Evolutionary conservation across 768 basidiomycete genomes (phyloP).

Genomic region (Lactarius trivialis): DNA sequence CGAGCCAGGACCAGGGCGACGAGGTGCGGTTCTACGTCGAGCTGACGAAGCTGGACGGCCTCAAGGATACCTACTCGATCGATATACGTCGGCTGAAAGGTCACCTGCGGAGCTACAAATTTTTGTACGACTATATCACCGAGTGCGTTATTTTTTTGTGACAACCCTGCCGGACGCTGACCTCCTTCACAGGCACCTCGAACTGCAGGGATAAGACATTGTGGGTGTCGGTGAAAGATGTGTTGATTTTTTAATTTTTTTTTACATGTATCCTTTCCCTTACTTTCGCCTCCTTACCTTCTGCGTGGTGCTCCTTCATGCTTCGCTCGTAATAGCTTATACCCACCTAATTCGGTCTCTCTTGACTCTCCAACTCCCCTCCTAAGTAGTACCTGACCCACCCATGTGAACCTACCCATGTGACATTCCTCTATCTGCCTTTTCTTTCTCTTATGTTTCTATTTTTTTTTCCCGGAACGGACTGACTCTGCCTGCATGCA

Average conservation of each 20-base stretch:
- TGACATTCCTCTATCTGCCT: neutral
- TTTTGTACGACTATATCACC: conserved; percentile 81
- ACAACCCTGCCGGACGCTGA: conserved; percentile 1
- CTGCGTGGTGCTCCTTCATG: conserved; percentile 4
- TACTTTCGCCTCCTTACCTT: neutral
- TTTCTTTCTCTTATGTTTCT: too few relatives aligned
- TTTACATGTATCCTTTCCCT: neutral
- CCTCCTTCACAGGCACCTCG: conserved; percentile 8
- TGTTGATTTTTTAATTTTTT: conserved; percentile 5
- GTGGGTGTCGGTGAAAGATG: neutral
- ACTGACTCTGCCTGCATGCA: neutral
- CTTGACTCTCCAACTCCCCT: neutral
- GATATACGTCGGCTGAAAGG: conserved; percentile 92
- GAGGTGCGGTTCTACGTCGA: conserved; percentile 97
- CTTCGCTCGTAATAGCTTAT: conserved; percentile 7
- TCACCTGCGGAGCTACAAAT: conserved; percentile 87
- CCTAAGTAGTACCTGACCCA: neutral
- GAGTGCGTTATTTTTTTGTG: conserved; percentile 50
- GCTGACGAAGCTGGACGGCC: conserved; percentile 80
- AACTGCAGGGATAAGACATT: conserved; percentile 4
- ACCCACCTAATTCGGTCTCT: conserved; percentile 10
- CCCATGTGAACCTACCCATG: neutral
- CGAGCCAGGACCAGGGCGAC: conserved; percentile 78
- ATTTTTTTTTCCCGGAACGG: neutral
- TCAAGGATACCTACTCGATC: conserved; percentile 86